Evolutionary conservation across 2,329 filamentous ascomycete species (phyloP), one percentile per base, ranked within the genome.

Genomic region (Alternaria longipes): DNA sequence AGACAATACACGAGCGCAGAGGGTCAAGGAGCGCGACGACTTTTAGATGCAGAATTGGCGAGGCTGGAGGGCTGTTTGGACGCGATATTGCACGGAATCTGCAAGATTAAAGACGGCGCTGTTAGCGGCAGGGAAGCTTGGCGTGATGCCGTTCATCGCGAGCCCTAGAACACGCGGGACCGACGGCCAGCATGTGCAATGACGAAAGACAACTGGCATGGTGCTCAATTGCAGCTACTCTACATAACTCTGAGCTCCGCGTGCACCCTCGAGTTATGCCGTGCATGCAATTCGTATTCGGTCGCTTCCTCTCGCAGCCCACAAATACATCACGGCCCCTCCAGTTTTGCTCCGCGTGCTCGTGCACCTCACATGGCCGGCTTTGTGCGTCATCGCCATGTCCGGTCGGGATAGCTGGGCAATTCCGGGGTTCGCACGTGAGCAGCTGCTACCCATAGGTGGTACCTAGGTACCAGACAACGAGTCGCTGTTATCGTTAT

Each of bases 31-130:
- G 53, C 18, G 65, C 46, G 42, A 50, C 20, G 59, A 51, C 53
- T 16, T 42, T 34, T 18, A 22, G 62, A 54, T 24, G 62, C 51
- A 56, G 59, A 59, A 66, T 62, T 63, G 60, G 66, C 54, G 68
- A 68, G 61, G 68, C 64, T 71, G 67, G 66, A 30, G 41, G 58
- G 45, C 60, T 52, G 59, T 47, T 59, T 54, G 52, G 59, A 62
- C 62, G 60, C 56, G 54, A 56, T n/a, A 16, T 12, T 32, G 53
- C 46, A 40, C 53, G 45, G 20, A 32, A n/a, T 56, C 49, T 58
- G 64, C 63, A 60, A 58, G 58, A 60, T 46, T 55, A 30, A 24
- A 34, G 59, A 54, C 59, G 56, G 62, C 52, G 60, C 51, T n/a
- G 28, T 50, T 66, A 64, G 65, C 63, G 54, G 32, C 59, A 46